Evolutionary conservation across 257 asterid species (phyloP), one percentile per base, ranked within the genome.

Genomic region (Ehretia macrophylla): DNA sequence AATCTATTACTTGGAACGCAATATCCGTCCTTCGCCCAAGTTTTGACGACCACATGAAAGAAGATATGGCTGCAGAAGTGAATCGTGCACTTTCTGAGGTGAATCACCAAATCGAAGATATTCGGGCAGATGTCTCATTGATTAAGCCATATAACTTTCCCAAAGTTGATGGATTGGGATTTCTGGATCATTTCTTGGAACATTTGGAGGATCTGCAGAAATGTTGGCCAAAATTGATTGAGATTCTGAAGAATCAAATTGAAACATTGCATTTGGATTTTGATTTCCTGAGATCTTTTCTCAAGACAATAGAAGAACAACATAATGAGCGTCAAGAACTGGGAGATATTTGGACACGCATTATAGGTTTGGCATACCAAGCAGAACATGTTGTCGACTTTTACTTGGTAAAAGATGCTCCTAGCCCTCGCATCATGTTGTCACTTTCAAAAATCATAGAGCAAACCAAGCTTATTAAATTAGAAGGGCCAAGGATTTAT

Each of bases 101-200:
- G 23, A 14, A 18, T 10, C 32, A 51, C 37, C 32, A 20, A 32
- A 51, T 51, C 10, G 32, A 51, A 12, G n/a, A 17, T 11, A 22
- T 51, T 27, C 23, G 18, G 4, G 23, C 32, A 11, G 56, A 51
- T 5, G 32, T 5, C n/a, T 14, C 3, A 51, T 5, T 18, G 14
- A 51, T 51, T 14, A 51, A 51, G 56, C 1, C n/a, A 1, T 19
- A 51, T 19, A 9, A 51, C 56, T 19, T 11, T 19, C 56, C 56
- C 56, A 51, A 27, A 51, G 18, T 32, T 51, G 56, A 51, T 51
- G 32, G 18, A 16, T 17, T 47, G 52, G 52, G 52, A 8, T 47
- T 47, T 20, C 20, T 14, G 11, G 20, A 47, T 11, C 18, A 16
- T n/a, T 47, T 47, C 52, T 16, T n/a, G 52, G 52, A 0, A 1